These are phyloP conservation scores for Hanseniaspora pseudoguilliermondii DNA, from an alignment of 805 yeast genomes.

Conservation along the genomic window DNA sequence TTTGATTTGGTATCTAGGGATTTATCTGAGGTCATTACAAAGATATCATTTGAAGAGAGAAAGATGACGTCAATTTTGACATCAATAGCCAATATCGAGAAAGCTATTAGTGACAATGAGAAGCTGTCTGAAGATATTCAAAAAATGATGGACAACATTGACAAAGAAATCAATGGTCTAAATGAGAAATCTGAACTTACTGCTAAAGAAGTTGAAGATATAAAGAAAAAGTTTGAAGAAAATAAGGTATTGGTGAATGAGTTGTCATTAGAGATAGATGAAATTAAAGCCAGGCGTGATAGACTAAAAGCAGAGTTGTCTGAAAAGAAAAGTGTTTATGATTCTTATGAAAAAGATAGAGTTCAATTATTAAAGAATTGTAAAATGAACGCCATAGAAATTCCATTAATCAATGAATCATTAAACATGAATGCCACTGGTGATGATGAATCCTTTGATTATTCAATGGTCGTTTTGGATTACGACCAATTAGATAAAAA, in stretches of 20 bases:
- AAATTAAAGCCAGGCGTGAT: slow-evolving; percentile 23
- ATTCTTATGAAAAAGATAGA: slow-evolving; percentile 43
- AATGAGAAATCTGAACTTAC: slow-evolving; percentile 21
- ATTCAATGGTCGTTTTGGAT: slow-evolving; percentile 38
- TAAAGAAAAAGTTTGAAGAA: slow-evolving; percentile 28
- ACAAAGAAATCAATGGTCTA: not conserved
- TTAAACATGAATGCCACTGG: slow-evolving; percentile 49
- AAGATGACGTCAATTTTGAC: slow-evolving; percentile 39
- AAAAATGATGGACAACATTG: not conserved
- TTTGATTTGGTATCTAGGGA: slow-evolving; percentile 50
- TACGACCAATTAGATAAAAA: slow-evolving; percentile 35
- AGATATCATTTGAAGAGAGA: slow-evolving; percentile 51
- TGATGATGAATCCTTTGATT: slow-evolving; percentile 35
- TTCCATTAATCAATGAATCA: slow-evolving; percentile 49
- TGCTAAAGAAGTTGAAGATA: slow-evolving; percentile 23
- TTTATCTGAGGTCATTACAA: slow-evolving; percentile 46
- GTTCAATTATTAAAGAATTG: slow-evolving; percentile 53
- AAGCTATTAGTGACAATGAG: not conserved
- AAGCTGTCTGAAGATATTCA: not conserved
- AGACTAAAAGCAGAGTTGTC: slow-evolving; percentile 27
- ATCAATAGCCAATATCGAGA: not conserved
- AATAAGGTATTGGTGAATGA: slow-evolving; percentile 18
- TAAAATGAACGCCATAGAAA: slow-evolving; percentile 52
- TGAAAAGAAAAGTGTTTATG: slow-evolving; percentile 39
- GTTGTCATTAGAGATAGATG: slow-evolving; percentile 26